Conservation (phyloP, 1,284 basidiomycete species). For the Ganoderma resinaceum region DNA sequence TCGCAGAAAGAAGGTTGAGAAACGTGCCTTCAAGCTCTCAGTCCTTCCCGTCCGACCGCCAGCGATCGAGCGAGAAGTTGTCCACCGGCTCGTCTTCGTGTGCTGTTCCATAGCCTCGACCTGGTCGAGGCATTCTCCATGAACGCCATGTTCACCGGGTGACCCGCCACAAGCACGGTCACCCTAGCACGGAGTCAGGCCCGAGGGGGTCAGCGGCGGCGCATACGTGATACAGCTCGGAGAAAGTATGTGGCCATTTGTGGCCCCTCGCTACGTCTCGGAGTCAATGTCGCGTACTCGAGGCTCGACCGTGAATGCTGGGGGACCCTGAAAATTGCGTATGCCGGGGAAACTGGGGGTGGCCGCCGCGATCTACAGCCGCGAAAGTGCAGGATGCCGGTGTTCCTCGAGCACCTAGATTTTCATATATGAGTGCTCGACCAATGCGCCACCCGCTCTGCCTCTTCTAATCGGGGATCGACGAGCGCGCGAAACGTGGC, state of each 20-base stretch:
- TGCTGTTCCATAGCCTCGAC: conserved; percentile 3
- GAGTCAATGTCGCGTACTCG: background rate
- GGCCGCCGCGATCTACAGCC: conserved; percentile 9
- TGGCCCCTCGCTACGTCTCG: background rate
- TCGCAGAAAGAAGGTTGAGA: background rate
- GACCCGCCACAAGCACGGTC: background rate
- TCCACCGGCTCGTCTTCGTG: background rate
- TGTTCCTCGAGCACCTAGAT: background rate
- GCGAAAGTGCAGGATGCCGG: background rate
- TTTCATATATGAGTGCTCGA: background rate
- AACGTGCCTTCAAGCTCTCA: conserved; percentile 3
- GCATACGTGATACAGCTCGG: background rate
- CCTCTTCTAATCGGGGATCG: background rate
- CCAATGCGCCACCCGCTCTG: background rate
- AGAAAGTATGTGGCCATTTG: background rate
- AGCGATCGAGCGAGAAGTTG: conserved; percentile 2
- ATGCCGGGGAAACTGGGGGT: conserved; percentile 9
- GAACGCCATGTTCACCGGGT: background rate
- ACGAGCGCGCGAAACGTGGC: background rate
- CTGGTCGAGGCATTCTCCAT: conserved; percentile 3
- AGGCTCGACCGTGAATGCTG: conserved; percentile 2
- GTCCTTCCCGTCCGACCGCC: background rate
- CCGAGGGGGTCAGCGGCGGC: background rate
- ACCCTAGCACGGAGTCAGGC: conserved; percentile 6
- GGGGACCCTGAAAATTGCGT: background rate